These are phyloP conservation scores for Geranium incanum DNA, from an alignment of 441 rosid genomes.

Conservation along the genomic window DNA sequence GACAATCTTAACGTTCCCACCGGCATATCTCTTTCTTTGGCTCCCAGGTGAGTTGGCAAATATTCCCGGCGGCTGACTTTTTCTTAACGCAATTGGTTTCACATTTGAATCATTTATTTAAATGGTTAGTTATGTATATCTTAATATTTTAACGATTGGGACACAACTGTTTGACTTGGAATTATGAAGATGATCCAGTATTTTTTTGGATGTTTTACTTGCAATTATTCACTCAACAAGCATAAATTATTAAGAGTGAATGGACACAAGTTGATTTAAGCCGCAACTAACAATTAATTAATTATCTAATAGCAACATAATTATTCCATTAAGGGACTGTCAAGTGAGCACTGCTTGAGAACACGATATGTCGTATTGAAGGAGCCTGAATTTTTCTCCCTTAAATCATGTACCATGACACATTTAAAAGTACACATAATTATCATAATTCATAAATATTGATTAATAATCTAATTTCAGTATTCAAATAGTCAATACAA, in stretches of 20 bases:
- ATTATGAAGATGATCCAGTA: neutral
- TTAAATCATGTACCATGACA: too few relatives aligned
- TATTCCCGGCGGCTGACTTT: constrained; percentile 5
- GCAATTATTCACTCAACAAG: neutral
- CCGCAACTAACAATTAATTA: neutral
- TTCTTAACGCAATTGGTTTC: neutral
- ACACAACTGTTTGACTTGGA: neutral
- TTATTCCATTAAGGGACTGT: too few relatives aligned
- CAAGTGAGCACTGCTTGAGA: too few relatives aligned
- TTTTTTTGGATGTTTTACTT: neutral
- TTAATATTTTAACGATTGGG: neutral
- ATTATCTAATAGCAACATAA: neutral
- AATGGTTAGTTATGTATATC: neutral
- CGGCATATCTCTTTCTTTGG: constrained; percentile 53
- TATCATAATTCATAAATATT: too few relatives aligned
- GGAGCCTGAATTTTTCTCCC: too few relatives aligned
- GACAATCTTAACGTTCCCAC: constrained; percentile 35
- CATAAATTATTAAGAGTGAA: neutral
- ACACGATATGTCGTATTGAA: too few relatives aligned
- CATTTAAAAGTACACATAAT: too few relatives aligned
- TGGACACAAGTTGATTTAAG: neutral
- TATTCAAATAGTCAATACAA: neutral
- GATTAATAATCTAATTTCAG: too few relatives aligned
- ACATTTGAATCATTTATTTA: neutral
- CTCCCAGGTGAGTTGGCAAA: constrained; percentile 44